A percentile compares a stretch with the other conserved stretches of the same genome.
phyloP scores from a whole-genome alignment of 306 rosid species.

The Ceratonia siliqua region DNA sequence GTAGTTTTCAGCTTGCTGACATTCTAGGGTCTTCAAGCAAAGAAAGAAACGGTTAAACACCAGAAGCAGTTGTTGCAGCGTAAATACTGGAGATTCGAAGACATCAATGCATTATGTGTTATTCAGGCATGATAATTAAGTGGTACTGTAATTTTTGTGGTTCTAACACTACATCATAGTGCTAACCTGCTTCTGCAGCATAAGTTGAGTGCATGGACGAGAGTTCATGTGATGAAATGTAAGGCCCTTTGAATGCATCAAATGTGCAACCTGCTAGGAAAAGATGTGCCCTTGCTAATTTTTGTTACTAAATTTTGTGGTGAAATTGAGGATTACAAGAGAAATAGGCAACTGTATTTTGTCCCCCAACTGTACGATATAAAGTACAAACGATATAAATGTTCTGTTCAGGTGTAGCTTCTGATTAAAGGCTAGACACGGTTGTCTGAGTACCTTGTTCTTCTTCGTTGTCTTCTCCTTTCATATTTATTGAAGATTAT shows the following conservation, averaged over 20 bases:
- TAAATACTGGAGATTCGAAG: not conserved
- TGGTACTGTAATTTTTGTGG: not conserved
- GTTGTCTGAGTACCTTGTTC: too few species aligned
- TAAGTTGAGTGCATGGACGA: conserved; percentile 18
- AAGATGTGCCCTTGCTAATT: not conserved
- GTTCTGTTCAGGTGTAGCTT: not conserved
- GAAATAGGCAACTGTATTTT: conserved; percentile 5
- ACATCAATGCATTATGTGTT: not conserved
- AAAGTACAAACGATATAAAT: too few species aligned
- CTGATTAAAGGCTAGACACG: too few species aligned
- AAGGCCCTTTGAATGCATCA: not conserved
- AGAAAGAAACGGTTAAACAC: not conserved
- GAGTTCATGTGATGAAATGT: not conserved
- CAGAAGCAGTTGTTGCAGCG: not conserved
- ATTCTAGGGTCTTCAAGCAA: not conserved
- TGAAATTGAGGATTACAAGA: not conserved
- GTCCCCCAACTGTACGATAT: conserved; percentile 3
- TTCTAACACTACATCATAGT: not conserved
- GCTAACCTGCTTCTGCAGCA: conserved; percentile 5
- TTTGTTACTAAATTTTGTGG: not conserved
- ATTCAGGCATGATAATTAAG: not conserved
- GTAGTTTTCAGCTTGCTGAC: not conserved
- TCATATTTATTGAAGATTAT: not conserved
- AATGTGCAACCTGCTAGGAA: not conserved
- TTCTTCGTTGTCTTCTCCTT: not conserved